These are phyloP conservation scores for Lasiosphaeria miniovina DNA, from an alignment of 495 filamentous ascomycete genomes.

Conservation along the genomic window DNA sequence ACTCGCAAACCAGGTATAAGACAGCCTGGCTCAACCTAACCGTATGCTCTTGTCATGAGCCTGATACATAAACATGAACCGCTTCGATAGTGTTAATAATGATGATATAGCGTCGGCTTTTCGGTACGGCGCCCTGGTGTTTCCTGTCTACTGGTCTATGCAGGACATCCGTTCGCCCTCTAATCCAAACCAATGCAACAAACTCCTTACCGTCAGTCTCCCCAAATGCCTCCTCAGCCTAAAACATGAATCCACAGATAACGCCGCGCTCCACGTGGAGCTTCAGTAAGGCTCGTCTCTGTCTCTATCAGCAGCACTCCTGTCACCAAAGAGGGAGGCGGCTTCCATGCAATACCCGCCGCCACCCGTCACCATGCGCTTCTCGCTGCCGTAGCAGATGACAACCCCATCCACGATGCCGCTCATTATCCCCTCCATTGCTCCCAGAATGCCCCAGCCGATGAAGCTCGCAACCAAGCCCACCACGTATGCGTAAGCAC, in stretches of 20 bases:
- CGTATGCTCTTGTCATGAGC: no score
- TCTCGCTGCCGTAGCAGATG: conserved; percentile 91
- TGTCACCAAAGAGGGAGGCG: conserved; percentile 73
- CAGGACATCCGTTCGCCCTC: background rate
- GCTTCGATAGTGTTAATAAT: background rate
- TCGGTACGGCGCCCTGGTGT: background rate
- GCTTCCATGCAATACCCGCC: conserved; percentile 88
- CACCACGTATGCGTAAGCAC: conserved; percentile 91
- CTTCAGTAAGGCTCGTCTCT: conserved; percentile 33
- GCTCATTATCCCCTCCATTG: conserved; percentile 88
- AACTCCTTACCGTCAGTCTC: background rate
- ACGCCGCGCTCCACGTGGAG: conserved; percentile 19
- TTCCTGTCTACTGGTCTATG: background rate
- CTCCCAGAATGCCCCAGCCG: conserved; percentile 92
- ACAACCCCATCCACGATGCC: conserved; percentile 90
- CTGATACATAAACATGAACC: no score
- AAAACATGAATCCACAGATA: background rate
- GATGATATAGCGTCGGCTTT: background rate
- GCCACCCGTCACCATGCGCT: conserved; percentile 58
- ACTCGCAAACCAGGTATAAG: no score
- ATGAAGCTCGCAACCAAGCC: conserved; percentile 88
- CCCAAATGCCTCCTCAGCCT: background rate
- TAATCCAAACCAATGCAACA: conserved; percentile 1
- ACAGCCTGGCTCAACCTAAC: no score
- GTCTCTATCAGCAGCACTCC: conserved; percentile 22